A percentile compares a stretch with the other conserved stretches of the same genome.
Conservation (phyloP, 202 grass and related monocot genomes). For the Miscanthus sacchariflorus region DNA sequence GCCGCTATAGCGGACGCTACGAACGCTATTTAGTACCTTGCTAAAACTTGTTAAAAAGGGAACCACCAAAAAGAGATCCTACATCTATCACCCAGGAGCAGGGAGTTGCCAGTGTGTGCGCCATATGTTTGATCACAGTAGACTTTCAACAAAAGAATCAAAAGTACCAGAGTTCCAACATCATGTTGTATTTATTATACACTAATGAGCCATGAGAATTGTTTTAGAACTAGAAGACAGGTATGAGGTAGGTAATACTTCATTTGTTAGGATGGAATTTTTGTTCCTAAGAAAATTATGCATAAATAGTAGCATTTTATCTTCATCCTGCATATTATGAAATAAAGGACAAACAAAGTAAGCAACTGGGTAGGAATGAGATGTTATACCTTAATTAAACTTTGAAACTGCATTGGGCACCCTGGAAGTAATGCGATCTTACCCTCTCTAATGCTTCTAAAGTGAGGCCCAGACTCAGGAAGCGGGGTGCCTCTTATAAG, state of each 20-base stretch:
- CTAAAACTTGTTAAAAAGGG: background rate
- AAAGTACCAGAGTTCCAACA: background rate
- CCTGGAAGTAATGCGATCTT: conserved; percentile 89
- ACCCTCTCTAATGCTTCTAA: conserved; percentile 80
- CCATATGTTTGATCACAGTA: conserved; percentile 13
- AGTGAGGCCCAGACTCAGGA: conserved; percentile 79
- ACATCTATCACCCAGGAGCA: background rate
- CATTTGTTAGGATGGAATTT: background rate
- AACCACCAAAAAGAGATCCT: background rate
- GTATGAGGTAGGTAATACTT: background rate
- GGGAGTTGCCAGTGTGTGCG: background rate
- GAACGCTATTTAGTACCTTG: no score
- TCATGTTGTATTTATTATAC: background rate
- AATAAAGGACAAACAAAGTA: conserved; percentile 29
- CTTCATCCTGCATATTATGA: background rate
- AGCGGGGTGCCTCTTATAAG: conserved; percentile 78
- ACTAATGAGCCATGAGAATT: background rate
- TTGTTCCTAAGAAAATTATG: background rate
- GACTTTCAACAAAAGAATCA: background rate
- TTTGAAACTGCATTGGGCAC: conserved; percentile 79
- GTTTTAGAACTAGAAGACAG: conserved; percentile 7
- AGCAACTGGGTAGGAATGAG: conserved; percentile 20
- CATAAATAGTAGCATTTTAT: background rate
- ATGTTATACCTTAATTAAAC: conserved; percentile 81
- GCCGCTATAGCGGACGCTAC: no score